Evolutionary conservation across 257 asterid genomes (phyloP).

Genomic region (Gentiana macrophylla): DNA sequence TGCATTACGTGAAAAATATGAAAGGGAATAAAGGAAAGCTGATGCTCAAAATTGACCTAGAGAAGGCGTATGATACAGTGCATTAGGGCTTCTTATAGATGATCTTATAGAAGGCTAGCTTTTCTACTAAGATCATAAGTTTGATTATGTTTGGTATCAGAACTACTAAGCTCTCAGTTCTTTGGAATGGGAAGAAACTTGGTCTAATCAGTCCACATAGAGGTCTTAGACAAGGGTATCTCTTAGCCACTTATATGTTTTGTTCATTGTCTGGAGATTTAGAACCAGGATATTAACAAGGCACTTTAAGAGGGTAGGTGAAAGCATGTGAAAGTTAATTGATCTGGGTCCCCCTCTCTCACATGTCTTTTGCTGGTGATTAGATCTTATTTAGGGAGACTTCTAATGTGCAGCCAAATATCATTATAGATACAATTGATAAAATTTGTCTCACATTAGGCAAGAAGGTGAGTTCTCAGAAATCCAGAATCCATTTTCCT

Average conservation of each 20-base stretch:
- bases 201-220: not conserved
- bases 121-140: not conserved
- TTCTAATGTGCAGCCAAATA: not conserved
- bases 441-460: too few species aligned
- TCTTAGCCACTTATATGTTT: too few species aligned
- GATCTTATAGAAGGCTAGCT: not conserved
- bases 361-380: not conserved
- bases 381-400: not conserved
- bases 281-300: not conserved
- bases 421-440: not conserved
- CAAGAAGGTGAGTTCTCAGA: too few species aligned
- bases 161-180: not conserved
- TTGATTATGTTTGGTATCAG: not conserved
- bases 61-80: not conserved
- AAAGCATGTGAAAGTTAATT: too few species aligned
- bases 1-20: not conserved
- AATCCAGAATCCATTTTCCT: too few species aligned
- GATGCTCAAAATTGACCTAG: not conserved
- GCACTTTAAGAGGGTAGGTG: not conserved
- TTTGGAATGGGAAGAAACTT: not conserved
- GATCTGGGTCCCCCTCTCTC: not conserved
- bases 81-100: not conserved
- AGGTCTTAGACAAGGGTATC: not conserved
- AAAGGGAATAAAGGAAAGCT: not conserved
- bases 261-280: not conserved